These are phyloP conservation scores for Obba rivulosa DNA, from an alignment of 768 basidiomycete species.

Conservation along the genomic window DNA sequence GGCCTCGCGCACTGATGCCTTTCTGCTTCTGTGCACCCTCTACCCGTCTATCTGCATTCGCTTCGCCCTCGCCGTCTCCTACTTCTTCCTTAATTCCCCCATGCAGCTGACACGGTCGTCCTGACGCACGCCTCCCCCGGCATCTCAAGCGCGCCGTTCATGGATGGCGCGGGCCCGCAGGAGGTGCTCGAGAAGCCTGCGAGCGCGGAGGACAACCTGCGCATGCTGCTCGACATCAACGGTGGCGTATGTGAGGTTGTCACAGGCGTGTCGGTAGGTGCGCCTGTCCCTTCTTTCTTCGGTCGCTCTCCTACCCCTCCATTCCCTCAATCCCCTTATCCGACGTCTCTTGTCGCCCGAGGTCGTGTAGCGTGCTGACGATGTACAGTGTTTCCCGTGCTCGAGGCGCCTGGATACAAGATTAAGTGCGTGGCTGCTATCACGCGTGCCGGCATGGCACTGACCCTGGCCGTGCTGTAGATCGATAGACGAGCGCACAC, in stretches of 20 bases:
- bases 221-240: conserved; percentile 85
- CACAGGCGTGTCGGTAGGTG: conserved; percentile 83
- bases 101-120: conserved; percentile 91
- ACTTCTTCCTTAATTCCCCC: background rate
- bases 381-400: conserved; percentile 62
- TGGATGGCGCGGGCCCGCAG: conserved; percentile 48
- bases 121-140: conserved; percentile 67
- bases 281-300: background rate
- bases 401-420: conserved; percentile 71
- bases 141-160: conserved; percentile 50
- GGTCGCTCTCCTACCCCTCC: background rate
- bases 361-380: background rate
- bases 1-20: too few species aligned
- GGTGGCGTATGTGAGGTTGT: conserved; percentile 88
- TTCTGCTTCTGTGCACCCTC: too few species aligned
- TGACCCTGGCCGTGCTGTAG: conserved; percentile 29
- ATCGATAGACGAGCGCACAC: conserved; percentile 75
- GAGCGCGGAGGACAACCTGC: conserved; percentile 72
- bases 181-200: conserved; percentile 88
- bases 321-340: background rate
- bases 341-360: background rate
- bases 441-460: background rate
- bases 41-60: too few species aligned
- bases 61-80: background rate
- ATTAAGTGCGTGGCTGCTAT: conserved; percentile 59